These are phyloP conservation scores for Fagopyrum homotropicum DNA, from an alignment of 148 eudicot genomes.

Conservation along the genomic window DNA sequence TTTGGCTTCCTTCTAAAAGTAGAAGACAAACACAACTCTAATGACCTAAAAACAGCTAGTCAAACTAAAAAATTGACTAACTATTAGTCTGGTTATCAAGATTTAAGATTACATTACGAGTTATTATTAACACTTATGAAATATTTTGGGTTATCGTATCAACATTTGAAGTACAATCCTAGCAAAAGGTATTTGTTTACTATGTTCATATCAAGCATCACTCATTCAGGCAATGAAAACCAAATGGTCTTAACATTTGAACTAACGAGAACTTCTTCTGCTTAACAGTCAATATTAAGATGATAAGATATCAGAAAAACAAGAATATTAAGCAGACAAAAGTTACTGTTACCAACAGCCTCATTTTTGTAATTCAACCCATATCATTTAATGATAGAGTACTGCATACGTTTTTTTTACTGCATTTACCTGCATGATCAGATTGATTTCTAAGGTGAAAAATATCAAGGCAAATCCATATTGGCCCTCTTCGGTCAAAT, in stretches of 20 bases:
- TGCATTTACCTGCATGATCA: background rate
- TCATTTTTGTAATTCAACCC: background rate
- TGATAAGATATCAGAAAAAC: background rate
- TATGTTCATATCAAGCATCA: background rate
- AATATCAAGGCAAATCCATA: background rate
- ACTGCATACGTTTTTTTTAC: background rate
- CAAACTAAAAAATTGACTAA: background rate
- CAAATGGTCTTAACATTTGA: background rate
- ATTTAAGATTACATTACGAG: background rate
- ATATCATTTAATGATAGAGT: background rate
- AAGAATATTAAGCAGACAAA: background rate
- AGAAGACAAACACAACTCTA: background rate
- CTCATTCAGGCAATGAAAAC: background rate
- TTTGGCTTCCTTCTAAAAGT: background rate
- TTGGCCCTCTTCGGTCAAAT: background rate
- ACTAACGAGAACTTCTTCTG: background rate
- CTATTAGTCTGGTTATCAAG: background rate
- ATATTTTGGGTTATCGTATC: too few relatives aligned
- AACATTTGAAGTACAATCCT: background rate
- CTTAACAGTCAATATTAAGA: background rate
- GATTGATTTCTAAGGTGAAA: background rate
- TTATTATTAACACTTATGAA: too few relatives aligned
- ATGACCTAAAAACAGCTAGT: background rate
- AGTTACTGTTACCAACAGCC: background rate
- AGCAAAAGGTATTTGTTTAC: background rate